These are phyloP conservation scores for Phytophthora aleatoria DNA, from an alignment of 352 stramenopile species.

Conservation along the genomic window DNA sequence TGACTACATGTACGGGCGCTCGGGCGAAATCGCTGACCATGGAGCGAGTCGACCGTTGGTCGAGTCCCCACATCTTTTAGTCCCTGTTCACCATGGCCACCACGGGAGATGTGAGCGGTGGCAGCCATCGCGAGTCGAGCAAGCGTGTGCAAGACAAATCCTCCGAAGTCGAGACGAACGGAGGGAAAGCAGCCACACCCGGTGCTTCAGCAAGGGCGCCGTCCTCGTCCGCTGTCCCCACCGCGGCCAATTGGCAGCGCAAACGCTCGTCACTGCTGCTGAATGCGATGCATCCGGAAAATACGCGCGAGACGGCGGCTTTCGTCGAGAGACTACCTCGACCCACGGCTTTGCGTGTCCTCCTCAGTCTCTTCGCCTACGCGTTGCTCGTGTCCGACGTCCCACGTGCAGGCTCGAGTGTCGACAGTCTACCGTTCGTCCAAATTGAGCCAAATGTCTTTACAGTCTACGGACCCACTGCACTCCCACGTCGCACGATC, in stretches of 20 bases:
- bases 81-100: constrained; percentile 4
- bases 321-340: constrained; percentile 25
- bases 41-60: background rate
- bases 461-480: constrained; percentile 43
- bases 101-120: background rate
- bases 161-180: constrained; percentile 11
- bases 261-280: constrained; percentile 32
- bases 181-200: background rate
- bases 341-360: constrained; percentile 31
- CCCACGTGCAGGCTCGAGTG: constrained; percentile 37
- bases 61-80: background rate
- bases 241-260: constrained; percentile 19
- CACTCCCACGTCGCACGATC: constrained; percentile 35
- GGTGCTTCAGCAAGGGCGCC: constrained; percentile 5
- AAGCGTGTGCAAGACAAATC: constrained; percentile 3
- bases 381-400: constrained; percentile 53
- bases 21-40: constrained; percentile 7
- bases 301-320: constrained; percentile 11
- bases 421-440: constrained; percentile 45
- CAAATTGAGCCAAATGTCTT: constrained; percentile 63
- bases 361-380: constrained; percentile 49
- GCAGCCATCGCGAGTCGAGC: constrained; percentile 6
- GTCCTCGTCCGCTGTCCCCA: constrained; percentile 6
- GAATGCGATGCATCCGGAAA: constrained; percentile 26
- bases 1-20: background rate